Evolutionary conservation across 805 yeast species (phyloP).

Genomic region (Zygotorulaspora chibaensis): DNA sequence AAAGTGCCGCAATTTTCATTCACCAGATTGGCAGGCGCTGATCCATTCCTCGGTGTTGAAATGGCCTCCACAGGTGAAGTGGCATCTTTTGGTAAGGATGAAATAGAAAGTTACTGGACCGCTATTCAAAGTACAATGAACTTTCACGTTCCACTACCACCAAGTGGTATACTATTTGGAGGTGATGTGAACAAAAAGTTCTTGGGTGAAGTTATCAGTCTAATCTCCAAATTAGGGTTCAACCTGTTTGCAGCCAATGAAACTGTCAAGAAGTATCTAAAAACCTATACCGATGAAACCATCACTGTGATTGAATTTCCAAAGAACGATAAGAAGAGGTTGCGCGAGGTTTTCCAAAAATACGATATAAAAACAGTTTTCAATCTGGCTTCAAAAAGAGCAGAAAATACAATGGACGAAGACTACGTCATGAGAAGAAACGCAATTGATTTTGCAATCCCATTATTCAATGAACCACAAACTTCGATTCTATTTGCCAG

Average conservation of each 20-base stretch:
- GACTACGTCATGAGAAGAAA: conserved; percentile 98
- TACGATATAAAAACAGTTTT: conserved; percentile 82
- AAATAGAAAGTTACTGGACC: conserved; percentile 94
- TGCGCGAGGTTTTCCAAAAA: conserved; percentile 88
- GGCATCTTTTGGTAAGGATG: conserved; percentile 88
- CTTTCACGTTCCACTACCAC: conserved; percentile 90
- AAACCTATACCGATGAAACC: conserved; percentile 39
- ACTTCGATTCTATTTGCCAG: conserved; percentile 84
- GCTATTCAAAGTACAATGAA: conserved; percentile 96
- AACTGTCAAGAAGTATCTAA: conserved; percentile 67
- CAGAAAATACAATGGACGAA: conserved; percentile 75
- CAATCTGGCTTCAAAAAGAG: conserved; percentile 88
- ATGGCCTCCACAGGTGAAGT: conserved; percentile 99
- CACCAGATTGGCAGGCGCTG: conserved; percentile 98
- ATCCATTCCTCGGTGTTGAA: conserved; percentile 97
- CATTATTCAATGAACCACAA: conserved; percentile 94
- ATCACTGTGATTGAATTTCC: conserved; percentile 71
- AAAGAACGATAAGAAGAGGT: conserved; percentile 83
- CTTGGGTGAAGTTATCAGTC: conserved; percentile 69
- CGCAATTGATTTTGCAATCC: conserved; percentile 96
- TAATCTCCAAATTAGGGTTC: conserved; percentile 66
- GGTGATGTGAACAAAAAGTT: conserved; percentile 77
- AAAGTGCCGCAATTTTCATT: conserved; percentile 98
- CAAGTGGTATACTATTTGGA: conserved; percentile 85
- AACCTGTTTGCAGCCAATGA: conserved; percentile 72